A percentile compares a stretch with the other conserved stretches of the same genome.
Evolutionary conservation across 2,329 filamentous ascomycete genomes (phyloP).

Genomic region (Furcasterigmium sp.): DNA sequence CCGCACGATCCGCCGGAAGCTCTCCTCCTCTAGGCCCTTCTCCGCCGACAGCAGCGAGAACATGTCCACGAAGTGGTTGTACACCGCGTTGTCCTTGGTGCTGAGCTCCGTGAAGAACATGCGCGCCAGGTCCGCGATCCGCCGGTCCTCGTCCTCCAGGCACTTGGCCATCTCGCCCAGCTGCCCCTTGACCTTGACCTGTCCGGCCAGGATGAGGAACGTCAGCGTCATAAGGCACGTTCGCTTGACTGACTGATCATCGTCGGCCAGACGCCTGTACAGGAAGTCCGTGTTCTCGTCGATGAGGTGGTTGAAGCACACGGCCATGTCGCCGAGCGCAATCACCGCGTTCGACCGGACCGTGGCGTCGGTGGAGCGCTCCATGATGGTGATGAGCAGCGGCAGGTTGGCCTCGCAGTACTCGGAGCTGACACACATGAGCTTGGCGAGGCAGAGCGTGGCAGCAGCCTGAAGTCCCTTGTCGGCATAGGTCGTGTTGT

Average conservation of each 20-base stretch:
- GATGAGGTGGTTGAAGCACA: constrained; percentile 98
- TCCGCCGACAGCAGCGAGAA: constrained; percentile 89
- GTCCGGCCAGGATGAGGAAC: constrained; percentile 91
- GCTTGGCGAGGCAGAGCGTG: constrained; percentile 89
- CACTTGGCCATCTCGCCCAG: constrained; percentile 99
- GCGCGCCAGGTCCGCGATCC: constrained; percentile 84
- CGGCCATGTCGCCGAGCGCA: constrained; percentile 96
- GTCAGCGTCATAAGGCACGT: constrained; percentile 98
- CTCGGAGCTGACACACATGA: constrained; percentile 97
- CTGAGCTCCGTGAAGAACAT: constrained; percentile 99
- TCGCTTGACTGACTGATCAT: constrained; percentile 84
- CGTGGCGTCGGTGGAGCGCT: constrained; percentile 85
- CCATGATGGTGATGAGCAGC: constrained; percentile 95
- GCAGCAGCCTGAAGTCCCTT: constrained; percentile 87
- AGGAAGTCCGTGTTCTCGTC: constrained; percentile 99
- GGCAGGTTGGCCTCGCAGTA: constrained; percentile 93
- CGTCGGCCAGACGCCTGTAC: constrained; percentile 86
- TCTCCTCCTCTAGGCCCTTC: constrained; percentile 73
- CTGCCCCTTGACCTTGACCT: constrained; percentile 99
- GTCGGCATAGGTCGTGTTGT: constrained; percentile 89
- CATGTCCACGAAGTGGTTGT: constrained; percentile 99
- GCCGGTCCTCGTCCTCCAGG: constrained; percentile 90
- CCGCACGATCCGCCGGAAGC: constrained; percentile 79
- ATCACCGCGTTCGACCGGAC: constrained; percentile 96
- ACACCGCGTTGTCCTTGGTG: constrained; percentile 97